Conservation (phyloP, 1,284 basidiomycete genomes). For the Puccinia sorghi region DNA sequence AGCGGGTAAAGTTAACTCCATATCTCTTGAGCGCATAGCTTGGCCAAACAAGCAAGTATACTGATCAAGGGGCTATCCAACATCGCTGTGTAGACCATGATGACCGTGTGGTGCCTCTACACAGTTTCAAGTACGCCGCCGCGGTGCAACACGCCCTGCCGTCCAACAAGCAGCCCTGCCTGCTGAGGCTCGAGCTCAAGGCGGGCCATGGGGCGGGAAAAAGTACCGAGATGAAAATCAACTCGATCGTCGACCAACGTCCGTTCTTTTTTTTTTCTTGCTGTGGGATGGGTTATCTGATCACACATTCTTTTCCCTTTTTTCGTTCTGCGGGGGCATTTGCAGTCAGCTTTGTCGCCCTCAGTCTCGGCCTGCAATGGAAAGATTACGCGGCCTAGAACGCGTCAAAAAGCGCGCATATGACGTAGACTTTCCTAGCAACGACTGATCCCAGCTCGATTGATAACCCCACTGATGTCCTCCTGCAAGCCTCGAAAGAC, state of each 20-base stretch:
- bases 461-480: no score
- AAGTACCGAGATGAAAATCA: slow-evolving; percentile 72
- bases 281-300: neutral
- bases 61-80: neutral
- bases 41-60: no score
- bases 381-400: slow-evolving; percentile 14
- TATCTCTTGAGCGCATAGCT: neutral
- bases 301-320: neutral
- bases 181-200: slow-evolving; percentile 75
- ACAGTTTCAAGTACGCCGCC: slow-evolving; percentile 77
- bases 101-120: slow-evolving; percentile 76
- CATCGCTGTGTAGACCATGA: slow-evolving; percentile 62
- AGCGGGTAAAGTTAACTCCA: slow-evolving; percentile 62
- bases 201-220: slow-evolving; percentile 78
- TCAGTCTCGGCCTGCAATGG: slow-evolving; percentile 51
- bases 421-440: no score
- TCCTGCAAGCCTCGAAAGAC: no score
- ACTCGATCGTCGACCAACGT: slow-evolving; percentile 73
- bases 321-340: neutral
- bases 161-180: slow-evolving; percentile 66
- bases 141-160: slow-evolving; percentile 69
- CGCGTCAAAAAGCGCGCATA: neutral
- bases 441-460: no score
- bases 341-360: slow-evolving; percentile 63
- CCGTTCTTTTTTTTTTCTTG: slow-evolving; percentile 52